Evolutionary conservation across 331 rosid species (phyloP).

Genomic region (Rhamnella rubrinervis): DNA sequence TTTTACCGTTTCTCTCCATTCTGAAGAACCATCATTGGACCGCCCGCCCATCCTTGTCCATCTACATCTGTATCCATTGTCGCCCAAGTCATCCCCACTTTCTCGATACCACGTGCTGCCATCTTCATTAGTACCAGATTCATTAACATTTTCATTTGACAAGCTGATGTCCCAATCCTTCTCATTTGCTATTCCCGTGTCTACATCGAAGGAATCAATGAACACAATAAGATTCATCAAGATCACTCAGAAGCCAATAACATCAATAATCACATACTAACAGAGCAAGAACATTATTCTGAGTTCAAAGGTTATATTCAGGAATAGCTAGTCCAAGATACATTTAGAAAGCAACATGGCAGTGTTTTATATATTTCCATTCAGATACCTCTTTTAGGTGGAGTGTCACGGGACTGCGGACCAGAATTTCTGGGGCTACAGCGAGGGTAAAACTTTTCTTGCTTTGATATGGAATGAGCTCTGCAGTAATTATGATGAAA

Average conservation of each 20-base stretch:
- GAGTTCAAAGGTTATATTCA: slow-evolving; percentile 3
- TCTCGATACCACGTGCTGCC: slow-evolving; percentile 91
- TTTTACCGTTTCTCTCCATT: slow-evolving; percentile 95
- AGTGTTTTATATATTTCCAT: neutral
- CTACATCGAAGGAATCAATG: slow-evolving; percentile 39
- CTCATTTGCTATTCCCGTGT: slow-evolving; percentile 97
- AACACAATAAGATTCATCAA: slow-evolving; percentile 26
- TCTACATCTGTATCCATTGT: slow-evolving; percentile 93
- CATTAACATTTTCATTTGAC: slow-evolving; percentile 67
- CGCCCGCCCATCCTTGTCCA: slow-evolving; percentile 99
- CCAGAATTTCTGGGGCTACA: slow-evolving; percentile 76
- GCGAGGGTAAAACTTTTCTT: slow-evolving; percentile 68
- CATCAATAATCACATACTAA: neutral
- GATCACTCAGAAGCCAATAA: neutral
- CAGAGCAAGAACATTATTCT: slow-evolving; percentile 3
- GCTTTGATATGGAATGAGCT: slow-evolving; percentile 50
- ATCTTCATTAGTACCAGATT: slow-evolving; percentile 92
- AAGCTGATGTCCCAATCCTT: slow-evolving; percentile 96
- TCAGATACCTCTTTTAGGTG: slow-evolving; percentile 84
- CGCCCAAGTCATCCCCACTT: slow-evolving; percentile 81
- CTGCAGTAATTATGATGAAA: slow-evolving; percentile 43
- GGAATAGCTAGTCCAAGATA: neutral
- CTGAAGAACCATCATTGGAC: slow-evolving; percentile 70
- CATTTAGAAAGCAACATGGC: neutral
- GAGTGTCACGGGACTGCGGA: slow-evolving; percentile 91